Base-by-base conservation (phyloP, 441 rosid genomes). In the Breynia disticha region DNA sequence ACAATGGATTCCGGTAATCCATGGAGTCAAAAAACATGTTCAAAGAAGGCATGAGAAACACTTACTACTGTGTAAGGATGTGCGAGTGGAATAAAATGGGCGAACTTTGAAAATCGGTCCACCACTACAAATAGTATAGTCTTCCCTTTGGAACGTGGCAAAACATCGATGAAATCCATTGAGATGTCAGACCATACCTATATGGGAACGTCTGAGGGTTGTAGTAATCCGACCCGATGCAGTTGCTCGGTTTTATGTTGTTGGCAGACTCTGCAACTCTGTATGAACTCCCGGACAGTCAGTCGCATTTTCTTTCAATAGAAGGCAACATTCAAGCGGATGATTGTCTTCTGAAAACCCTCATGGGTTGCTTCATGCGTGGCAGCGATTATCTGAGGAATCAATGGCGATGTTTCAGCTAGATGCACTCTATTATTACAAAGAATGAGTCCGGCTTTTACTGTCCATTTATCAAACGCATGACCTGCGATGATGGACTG, bases 71-170 rank as follows among this genome's bases (percentile, higher is more conserved):
- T 50, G 20, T 13, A 57, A 0, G 54, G 58, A 2, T 57, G 59
- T 0, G 48, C 1, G 0, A 48, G 6, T 0, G 47, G 21, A 6
- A 57, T 37, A n/a, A 57, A 57, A 5, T 57, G 53, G 2, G 37
- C 9, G 13, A 2, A 16, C 14, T 57, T 57, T 1, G 28, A 35
- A 1, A 57, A 20, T 2, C 54, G n/a, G 8, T 64, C 68, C 2
- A 51, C 58, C 2, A 57, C 47, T n/a, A 64, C 68, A 9, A 44
- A 4, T 1, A 64, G 45, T 7, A 24, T 22, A 7, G 10, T 8
- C 1, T 57, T 28, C 0, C 54, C 57, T 0, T 32, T 5, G 0
- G 32, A 57, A 0, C 1, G 2, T 0, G 59, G 54, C 0, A 64
- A 18, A 0, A 48, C 68, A 1, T 50, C 53, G 0, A 64, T 15